Evolutionary conservation across 768 basidiomycete genomes (phyloP).

Genomic region (Hypholoma sublateritium): DNA sequence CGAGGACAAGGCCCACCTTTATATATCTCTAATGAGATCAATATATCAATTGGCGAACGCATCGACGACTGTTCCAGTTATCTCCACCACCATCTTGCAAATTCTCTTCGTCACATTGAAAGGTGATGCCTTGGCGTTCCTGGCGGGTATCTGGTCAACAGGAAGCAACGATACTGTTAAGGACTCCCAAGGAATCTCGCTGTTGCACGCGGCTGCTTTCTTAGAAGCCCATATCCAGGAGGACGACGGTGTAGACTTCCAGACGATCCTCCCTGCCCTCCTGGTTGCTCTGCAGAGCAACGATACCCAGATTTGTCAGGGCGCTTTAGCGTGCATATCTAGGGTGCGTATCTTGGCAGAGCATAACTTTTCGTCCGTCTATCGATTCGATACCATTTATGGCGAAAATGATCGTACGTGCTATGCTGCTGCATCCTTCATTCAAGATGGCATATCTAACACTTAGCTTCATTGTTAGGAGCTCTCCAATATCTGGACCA

Average conservation of each 20-base stretch:
- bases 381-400: constrained; percentile 75
- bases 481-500: constrained; percentile 72
- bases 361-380: constrained; percentile 54
- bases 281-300: constrained; percentile 57
- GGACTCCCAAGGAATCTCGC: constrained; percentile 49
- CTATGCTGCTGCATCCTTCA: not conserved
- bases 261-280: constrained; percentile 71
- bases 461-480: constrained; percentile 12
- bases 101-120: constrained; percentile 67
- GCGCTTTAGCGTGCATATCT: constrained; percentile 56
- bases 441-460: not conserved
- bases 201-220: constrained; percentile 80
- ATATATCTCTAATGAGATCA: constrained; percentile 58
- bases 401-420: constrained; percentile 56
- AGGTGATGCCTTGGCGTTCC: constrained; percentile 75
- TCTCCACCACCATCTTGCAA: constrained; percentile 60
- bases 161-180: constrained; percentile 22
- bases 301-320: constrained; percentile 42
- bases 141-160: constrained; percentile 67
- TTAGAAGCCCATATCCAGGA: constrained; percentile 65
- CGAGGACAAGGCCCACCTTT: constrained; percentile 34
- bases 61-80: constrained; percentile 42
- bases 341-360: constrained; percentile 40
- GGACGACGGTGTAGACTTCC: constrained; percentile 68
- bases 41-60: constrained; percentile 71